Conservation (phyloP, 2,329 filamentous ascomycete species). For the Diaporthe sp. region DNA sequence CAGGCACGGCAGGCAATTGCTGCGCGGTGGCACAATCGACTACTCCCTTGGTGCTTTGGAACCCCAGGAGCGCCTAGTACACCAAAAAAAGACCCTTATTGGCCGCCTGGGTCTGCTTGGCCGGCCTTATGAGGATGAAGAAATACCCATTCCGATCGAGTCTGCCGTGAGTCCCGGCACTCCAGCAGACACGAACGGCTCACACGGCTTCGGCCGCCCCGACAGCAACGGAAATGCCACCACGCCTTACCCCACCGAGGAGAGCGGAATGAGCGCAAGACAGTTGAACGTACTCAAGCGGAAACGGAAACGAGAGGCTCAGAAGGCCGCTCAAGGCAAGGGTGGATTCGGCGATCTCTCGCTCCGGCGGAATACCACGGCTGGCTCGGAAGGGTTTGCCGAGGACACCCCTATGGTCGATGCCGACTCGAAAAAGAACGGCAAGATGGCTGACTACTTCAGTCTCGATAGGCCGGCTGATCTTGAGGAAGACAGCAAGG, state of each 20-base stretch:
- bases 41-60: slow-evolving; percentile 86
- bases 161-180: slow-evolving; percentile 61
- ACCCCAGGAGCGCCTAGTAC: slow-evolving; percentile 82
- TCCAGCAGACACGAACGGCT: slow-evolving; percentile 55
- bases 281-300: slow-evolving; percentile 96
- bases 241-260: slow-evolving; percentile 66
- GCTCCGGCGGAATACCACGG: slow-evolving; percentile 72
- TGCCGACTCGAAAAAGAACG: slow-evolving; percentile 70
- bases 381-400: slow-evolving; percentile 71
- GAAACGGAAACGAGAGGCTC: slow-evolving; percentile 91
- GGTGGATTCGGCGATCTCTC: slow-evolving; percentile 91
- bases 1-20: slow-evolving; percentile 84
- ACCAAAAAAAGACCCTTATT: slow-evolving; percentile 90
- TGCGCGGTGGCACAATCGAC: slow-evolving; percentile 89
- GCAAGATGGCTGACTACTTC: slow-evolving; percentile 86
- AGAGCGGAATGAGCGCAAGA: slow-evolving; percentile 85
- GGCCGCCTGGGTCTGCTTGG: slow-evolving; percentile 88
- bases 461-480: slow-evolving; percentile 83
- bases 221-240: slow-evolving; percentile 51
- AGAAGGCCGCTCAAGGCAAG: slow-evolving; percentile 88
- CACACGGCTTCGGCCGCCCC: slow-evolving; percentile 51
- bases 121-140: slow-evolving; percentile 86
- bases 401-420: slow-evolving; percentile 71
- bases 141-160: slow-evolving; percentile 77
- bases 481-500: slow-evolving; percentile 89